Conservation (phyloP, 2,329 filamentous ascomycete species). For the Aureobasidium sp. region DNA sequence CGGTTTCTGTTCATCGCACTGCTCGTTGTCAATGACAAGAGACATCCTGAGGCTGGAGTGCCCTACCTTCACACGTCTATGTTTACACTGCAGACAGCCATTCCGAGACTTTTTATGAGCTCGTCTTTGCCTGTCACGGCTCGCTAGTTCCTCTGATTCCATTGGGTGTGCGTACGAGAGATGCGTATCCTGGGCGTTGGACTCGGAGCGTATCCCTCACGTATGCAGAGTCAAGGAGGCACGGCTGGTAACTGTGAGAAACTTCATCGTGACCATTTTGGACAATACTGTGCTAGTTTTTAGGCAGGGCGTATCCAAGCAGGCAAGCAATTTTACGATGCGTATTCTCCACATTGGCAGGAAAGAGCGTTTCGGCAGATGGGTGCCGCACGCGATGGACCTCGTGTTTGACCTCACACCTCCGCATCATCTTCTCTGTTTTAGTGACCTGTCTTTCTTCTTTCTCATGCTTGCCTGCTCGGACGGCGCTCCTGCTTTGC, state of each 20-base stretch:
- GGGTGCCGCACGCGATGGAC: not conserved
- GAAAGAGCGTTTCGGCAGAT: slow-evolving; percentile 1
- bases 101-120: not conserved
- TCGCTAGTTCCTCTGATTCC: not conserved
- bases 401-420: not conserved
- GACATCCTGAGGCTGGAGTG: not conserved
- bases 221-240: not conserved
- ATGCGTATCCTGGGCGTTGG: not conserved
- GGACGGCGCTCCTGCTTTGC: not conserved
- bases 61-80: not conserved
- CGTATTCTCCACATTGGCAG: not conserved
- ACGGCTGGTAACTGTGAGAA: not conserved
- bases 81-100: not conserved
- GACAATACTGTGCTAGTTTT: not conserved
- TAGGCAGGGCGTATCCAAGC: not conserved
- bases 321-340: not conserved
- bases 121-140: not conserved
- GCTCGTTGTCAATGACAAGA: not conserved
- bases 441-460: too few relatives aligned
- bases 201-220: not conserved
- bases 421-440: not conserved
- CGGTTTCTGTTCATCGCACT: not conserved
- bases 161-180: not conserved
- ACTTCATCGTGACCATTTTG: not conserved
- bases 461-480: not conserved